Conservation (phyloP, 2,329 filamentous ascomycete species). For the Cercospora sesami region DNA sequence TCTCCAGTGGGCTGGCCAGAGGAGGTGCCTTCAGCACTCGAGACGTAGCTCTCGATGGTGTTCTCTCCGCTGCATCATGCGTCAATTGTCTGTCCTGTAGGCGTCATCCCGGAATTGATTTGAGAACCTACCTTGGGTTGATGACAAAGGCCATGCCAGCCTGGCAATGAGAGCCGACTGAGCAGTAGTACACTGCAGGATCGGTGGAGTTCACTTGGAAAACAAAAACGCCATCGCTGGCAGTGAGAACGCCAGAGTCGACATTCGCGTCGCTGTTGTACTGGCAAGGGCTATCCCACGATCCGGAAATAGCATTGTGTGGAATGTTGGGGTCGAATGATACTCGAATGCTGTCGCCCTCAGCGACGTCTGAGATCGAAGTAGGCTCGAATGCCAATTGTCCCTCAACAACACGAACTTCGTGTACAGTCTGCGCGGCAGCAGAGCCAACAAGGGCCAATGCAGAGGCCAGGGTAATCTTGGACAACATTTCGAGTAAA, state of each 20-base stretch:
- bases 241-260: slow-evolving; percentile 10
- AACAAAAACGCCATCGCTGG: slow-evolving; percentile 11
- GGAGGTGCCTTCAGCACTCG: not conserved
- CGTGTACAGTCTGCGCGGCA: slow-evolving; percentile 10
- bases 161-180: slow-evolving; percentile 13
- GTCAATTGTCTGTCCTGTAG: not conserved
- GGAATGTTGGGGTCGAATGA: slow-evolving; percentile 7
- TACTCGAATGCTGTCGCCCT: slow-evolving; percentile 13
- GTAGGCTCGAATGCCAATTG: slow-evolving; percentile 12
- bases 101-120: not conserved
- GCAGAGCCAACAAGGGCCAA: slow-evolving; percentile 3
- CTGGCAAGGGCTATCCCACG: slow-evolving; percentile 7
- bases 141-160: slow-evolving; percentile 14
- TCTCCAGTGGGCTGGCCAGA: not conserved
- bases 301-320: slow-evolving; percentile 13
- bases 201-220: slow-evolving; percentile 17
- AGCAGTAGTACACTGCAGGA: slow-evolving; percentile 11
- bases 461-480: slow-evolving; percentile 10
- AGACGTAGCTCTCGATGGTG: not conserved
- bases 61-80: not conserved
- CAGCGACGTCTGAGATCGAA: slow-evolving; percentile 8
- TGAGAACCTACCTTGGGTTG: slow-evolving; percentile 9
- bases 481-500: slow-evolving; percentile 14
- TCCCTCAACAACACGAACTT: slow-evolving; percentile 4
- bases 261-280: slow-evolving; percentile 11